phyloP scores from a whole-genome alignment of 768 basidiomycete genomes.

The Leccinum olivaceopallidum region DNA sequence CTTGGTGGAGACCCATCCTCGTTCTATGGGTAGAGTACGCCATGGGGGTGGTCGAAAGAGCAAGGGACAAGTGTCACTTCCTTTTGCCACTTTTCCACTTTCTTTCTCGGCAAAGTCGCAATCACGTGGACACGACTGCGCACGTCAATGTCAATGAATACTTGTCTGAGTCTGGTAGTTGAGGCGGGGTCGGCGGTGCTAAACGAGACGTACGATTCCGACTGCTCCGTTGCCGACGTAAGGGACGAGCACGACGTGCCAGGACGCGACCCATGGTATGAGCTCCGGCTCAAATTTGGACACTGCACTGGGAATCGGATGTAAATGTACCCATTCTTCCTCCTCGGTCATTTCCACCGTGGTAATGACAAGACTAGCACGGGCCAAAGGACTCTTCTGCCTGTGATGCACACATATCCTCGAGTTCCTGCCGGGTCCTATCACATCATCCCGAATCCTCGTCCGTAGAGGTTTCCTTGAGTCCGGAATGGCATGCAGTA shows the following conservation, averaged over 20 bases:
- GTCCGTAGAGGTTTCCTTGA: slow-evolving; percentile 22
- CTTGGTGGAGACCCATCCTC: neutral
- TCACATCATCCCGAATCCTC: slow-evolving; percentile 15
- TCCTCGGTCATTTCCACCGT: slow-evolving; percentile 7
- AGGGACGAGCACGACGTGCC: slow-evolving; percentile 21
- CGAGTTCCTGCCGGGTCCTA: neutral
- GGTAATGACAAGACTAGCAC: neutral
- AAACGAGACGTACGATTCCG: slow-evolving; percentile 24
- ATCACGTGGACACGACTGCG: neutral
- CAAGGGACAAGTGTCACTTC: neutral
- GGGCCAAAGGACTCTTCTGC: slow-evolving; percentile 10
- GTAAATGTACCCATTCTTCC: slow-evolving; percentile 3
- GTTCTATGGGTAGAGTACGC: neutral
- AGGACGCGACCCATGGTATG: slow-evolving; percentile 14
- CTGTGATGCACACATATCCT: slow-evolving; percentile 4
- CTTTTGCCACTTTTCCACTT: neutral
- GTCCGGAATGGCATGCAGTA: slow-evolving; percentile 91
- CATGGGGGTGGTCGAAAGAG: neutral
- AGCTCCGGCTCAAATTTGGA: neutral
- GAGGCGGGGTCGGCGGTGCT: slow-evolving; percentile 21
- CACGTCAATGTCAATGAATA: neutral
- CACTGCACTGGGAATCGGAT: neutral
- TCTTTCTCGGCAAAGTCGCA: neutral
- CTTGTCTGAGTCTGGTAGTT: neutral
- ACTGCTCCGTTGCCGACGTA: slow-evolving; percentile 22